Base-by-base conservation (phyloP, 768 basidiomycete genomes). In the Suillus discolor region DNA sequence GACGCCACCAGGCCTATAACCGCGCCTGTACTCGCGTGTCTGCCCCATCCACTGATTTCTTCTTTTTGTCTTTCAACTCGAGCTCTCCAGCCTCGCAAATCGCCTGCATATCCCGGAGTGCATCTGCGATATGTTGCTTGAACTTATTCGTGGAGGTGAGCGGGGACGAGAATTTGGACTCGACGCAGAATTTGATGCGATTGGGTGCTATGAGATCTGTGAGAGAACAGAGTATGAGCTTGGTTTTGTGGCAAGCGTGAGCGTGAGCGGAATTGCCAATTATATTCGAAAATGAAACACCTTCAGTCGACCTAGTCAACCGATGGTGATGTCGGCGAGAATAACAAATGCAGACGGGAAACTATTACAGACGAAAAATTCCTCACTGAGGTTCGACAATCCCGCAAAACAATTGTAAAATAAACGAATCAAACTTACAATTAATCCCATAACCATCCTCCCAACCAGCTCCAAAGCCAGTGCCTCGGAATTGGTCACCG, bases 401-500 rank as follows among this genome's bases (percentile, higher is more conserved):
- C 12, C 53, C 11, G 28, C 9, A 28, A 36, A 45, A 41, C 39
- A 15, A 38, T 25, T 3, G 47, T 11, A 57, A 57, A 61, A 16
- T 18, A 36, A 66, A 57, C 34, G 51, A 42, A 28, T 45, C 4
- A 47, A 25, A 82, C 91, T 71, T 73, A 95, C 95, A 98, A 74
- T 94, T 97, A 70, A 97, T 91, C 1, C 96, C 96, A 80, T 96
- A 97, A 11, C 96, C 96, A 79, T 96, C 90, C 47, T 86, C 82
- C 78, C 89, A 95, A 12, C 82, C 78, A 2, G 94, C 79, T 4
- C 96, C 96, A 76, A 97, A 97, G 4, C 96, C 96, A 9, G 96
- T 97, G 1, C 96, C 96, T 57, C 87, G 86, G 80, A 97, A 98
- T 45, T 90, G 81, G 69, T 88, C 84, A 0, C 96, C 96, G 31